Evolutionary conservation across 495 filamentous ascomycete genomes (phyloP), one percentile per base, ranked within the genome.

Genomic region (Aspergillus panamensis): DNA sequence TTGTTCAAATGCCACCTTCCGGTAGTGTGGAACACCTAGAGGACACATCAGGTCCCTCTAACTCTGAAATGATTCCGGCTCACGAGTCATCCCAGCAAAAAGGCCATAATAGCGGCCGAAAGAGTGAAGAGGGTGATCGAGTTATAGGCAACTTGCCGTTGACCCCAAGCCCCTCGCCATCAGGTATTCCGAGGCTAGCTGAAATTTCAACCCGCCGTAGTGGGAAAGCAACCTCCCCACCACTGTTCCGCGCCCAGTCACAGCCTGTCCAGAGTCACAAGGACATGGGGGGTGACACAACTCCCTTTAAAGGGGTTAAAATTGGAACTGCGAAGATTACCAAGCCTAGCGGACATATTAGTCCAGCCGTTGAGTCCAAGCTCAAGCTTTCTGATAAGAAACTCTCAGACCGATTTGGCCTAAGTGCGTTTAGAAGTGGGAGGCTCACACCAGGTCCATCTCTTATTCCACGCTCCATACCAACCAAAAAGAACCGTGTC

Each of bases 381-480:
- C 67, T 69, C 9, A 76, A 79, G 45, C 72, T 80, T 43, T 69
- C 75, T 3, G 91, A 94, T 40, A 92, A 87, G 68, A 91, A 88
- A 64, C 69, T 92, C 3, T 79, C 81, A 3, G 87, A 89, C 35
- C 80, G 87, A 39, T 69, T 92, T 19, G 80, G 82, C 2, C 60
- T 91, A 6, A 75, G 69, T 53, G 75, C 80, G 19, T 69, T 91
- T 29, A 88, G 90, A 64, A 69, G 73, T 62, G 77, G 78, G 43
- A 81, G 83, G 30, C 83, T 88, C 55, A 62, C 67, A n/a, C 53
- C 78, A 2, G 81, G 78, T 3, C 83, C 87, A 33, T 95, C 93
- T 6, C 79, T 91, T 31, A 97, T 99, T 57, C 95, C 95, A 25
- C 85, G 94, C 17, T 96, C 93, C 45, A 84, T 95, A 33, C 83